Conservation (phyloP, 352 stramenopile genomes). For the Pythium guiyangense region DNA sequence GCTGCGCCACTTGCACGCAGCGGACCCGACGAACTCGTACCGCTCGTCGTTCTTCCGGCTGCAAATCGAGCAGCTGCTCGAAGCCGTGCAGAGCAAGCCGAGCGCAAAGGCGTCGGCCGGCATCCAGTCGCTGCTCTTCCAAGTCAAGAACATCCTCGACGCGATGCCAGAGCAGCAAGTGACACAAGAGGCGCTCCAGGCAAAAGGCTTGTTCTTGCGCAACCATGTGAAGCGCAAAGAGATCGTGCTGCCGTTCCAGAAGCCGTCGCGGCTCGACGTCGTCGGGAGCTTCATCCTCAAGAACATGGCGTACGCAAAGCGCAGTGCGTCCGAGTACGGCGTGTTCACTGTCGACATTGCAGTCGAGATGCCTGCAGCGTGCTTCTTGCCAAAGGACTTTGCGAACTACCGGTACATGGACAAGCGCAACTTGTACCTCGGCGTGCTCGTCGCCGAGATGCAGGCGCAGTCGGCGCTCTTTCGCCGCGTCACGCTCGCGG, state of each 20-base stretch:
- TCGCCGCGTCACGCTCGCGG: constrained; percentile 47
- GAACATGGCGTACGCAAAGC: constrained; percentile 63
- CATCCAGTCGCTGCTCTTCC: constrained; percentile 73
- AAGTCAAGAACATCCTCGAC: constrained; percentile 73
- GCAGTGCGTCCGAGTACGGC: constrained; percentile 47
- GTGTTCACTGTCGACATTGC: constrained; percentile 73
- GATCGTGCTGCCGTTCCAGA: constrained; percentile 81
- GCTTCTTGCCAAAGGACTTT: constrained; percentile 88
- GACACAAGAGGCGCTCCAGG: constrained; percentile 62
- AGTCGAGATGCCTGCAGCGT: constrained; percentile 73
- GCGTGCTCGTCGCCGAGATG: constrained; percentile 59
- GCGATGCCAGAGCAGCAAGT: constrained; percentile 63
- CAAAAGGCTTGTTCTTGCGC: constrained; percentile 46
- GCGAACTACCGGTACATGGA: constrained; percentile 88
- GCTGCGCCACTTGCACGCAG: constrained; percentile 69
- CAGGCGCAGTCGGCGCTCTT: constrained; percentile 39
- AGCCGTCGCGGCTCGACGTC: constrained; percentile 71
- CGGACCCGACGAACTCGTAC: constrained; percentile 71
- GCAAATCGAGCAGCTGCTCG: constrained; percentile 84
- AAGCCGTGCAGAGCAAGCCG: constrained; percentile 52
- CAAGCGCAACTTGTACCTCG: constrained; percentile 87
- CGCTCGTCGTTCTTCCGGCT: constrained; percentile 82
- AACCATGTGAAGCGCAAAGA: constrained; percentile 83
- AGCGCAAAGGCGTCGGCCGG: constrained; percentile 38
- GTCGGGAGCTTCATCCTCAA: constrained; percentile 87